Evolutionary conservation across 2,329 filamentous ascomycete genomes (phyloP).

Genomic region (Cytospora paraplurivora): DNA sequence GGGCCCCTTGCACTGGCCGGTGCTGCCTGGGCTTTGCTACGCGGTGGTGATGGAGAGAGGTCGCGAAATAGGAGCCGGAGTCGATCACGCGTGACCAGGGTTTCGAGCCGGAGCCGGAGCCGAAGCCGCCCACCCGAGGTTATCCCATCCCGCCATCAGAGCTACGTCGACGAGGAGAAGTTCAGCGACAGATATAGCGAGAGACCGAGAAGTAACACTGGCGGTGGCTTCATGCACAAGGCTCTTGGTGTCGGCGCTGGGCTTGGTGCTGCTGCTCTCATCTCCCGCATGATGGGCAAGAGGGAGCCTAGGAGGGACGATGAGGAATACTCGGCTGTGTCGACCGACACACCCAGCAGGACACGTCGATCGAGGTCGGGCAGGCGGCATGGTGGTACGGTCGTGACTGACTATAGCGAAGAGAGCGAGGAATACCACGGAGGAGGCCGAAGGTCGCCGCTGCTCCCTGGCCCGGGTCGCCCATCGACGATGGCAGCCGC

Average conservation of each 20-base stretch:
- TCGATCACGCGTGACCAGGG: slow-evolving; percentile 38
- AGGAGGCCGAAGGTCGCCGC: slow-evolving; percentile 42
- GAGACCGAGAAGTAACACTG: slow-evolving; percentile 42
- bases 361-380: slow-evolving; percentile 41
- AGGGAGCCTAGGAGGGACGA: slow-evolving; percentile 52
- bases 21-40: slow-evolving; percentile 50
- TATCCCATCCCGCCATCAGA: slow-evolving; percentile 55
- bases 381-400: slow-evolving; percentile 38
- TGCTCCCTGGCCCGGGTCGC: slow-evolving; percentile 51
- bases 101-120: slow-evolving; percentile 41
- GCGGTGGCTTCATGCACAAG: slow-evolving; percentile 62
- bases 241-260: slow-evolving; percentile 62
- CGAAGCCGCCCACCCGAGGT: slow-evolving; percentile 50
- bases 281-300: slow-evolving; percentile 60
- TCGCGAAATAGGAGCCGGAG: slow-evolving; percentile 47
- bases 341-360: slow-evolving; percentile 61
- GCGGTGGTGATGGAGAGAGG: slow-evolving; percentile 43
- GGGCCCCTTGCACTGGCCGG: slow-evolving; percentile 56
- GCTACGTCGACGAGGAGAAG: slow-evolving; percentile 67
- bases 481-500: slow-evolving; percentile 48
- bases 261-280: slow-evolving; percentile 63
- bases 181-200: slow-evolving; percentile 67
- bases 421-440: slow-evolving; percentile 43
- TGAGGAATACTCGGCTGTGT: slow-evolving; percentile 65
- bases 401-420: slow-evolving; percentile 52